A percentile compares a stretch with the other conserved stretches of the same genome.
These are phyloP conservation scores for Malassezia globosa DNA, from an alignment of 1,284 basidiomycete genomes.

Conservation along the genomic window DNA sequence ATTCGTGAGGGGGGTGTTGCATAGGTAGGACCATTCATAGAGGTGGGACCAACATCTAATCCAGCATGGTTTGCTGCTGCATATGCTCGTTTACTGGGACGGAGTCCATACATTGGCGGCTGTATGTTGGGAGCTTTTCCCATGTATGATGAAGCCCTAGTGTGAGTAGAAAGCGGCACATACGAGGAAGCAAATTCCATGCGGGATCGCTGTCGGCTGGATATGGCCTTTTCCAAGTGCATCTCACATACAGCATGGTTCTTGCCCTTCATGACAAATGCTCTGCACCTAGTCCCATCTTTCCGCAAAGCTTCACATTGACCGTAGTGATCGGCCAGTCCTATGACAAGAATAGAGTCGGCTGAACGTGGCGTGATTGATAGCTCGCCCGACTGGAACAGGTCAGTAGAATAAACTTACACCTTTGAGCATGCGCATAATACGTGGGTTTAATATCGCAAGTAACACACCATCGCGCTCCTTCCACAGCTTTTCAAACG, in stretches of 20 bases:
- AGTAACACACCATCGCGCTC: conserved; percentile 77
- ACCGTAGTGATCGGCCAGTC: conserved; percentile 71
- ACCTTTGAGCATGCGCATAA: conserved; percentile 50
- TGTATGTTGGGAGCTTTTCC: background rate
- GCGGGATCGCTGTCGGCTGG: conserved; percentile 3
- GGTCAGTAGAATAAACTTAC: background rate
- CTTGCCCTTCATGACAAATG: conserved; percentile 48
- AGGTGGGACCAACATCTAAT: too few relatives aligned
- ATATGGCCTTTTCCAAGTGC: conserved; percentile 11
- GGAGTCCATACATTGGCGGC: background rate
- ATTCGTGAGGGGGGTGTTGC: background rate
- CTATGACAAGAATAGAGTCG: conserved; percentile 69
- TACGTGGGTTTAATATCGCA: conserved; percentile 73
- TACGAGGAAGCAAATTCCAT: conserved; percentile 15
- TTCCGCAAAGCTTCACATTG: conserved; percentile 61
- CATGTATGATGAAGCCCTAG: background rate
- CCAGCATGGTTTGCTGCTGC: too few relatives aligned
- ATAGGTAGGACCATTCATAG: conserved; percentile 3
- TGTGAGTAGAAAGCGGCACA: background rate
- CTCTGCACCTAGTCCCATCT: conserved; percentile 68
- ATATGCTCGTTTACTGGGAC: conserved; percentile 3
- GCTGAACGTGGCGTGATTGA: conserved; percentile 74
- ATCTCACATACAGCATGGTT: conserved; percentile 8
- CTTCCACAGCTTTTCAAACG: conserved; percentile 75
- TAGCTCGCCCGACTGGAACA: conserved; percentile 57